Base-by-base conservation (phyloP, 2,329 filamentous ascomycete genomes). In the Trichoderma brevicompactum region DNA sequence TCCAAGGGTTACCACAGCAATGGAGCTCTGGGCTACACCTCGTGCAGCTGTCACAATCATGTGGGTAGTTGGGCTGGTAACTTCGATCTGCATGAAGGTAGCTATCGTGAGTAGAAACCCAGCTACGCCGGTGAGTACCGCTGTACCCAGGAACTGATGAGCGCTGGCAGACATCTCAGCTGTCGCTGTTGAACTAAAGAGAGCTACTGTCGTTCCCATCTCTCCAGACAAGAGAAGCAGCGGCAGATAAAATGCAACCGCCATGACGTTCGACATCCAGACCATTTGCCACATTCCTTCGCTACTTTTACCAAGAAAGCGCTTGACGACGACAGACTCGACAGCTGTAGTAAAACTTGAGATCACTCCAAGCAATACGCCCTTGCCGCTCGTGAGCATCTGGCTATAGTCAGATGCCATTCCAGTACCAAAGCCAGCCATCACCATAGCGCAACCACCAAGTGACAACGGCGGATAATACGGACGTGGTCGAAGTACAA, bases 261-360 rank as follows among this genome's bases (percentile, higher is more conserved):
- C 59, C 59, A 62, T 62, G 38, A 62, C 59, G 23, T 62, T 62
- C n/a, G 59, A 62, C 59, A 62, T 62, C 59, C 59, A 62, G 15
- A 62, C 59, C 59, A 62, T 62, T 48, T 62, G 59, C 59, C 59
- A 62, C 59, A 62, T 62, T 41, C 59, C 59, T 36, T 62, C 59
- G 48, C 59, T 53, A 38, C 59, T 62, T 38, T 62, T 62, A 5
- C 59, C 59, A 1, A 62, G 59, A 3, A 62, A 62, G 3, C 59
- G 59, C 40, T 62, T 62, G 8, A 62, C 59, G 7, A 62, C 59
- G 3, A 62, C 59, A 13, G 59, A 62, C 12, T 62, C 59, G 28
- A 62, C 48, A n/a, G 59, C 59, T 36, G 59, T 62, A 15, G 59
- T 62, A 3, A 62, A 62, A 36, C 59, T 62, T 28, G 59, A 62